phyloP scores from a whole-genome alignment of 2,329 filamentous ascomycete genomes.

The Diplodia scrobiculata region DNA sequence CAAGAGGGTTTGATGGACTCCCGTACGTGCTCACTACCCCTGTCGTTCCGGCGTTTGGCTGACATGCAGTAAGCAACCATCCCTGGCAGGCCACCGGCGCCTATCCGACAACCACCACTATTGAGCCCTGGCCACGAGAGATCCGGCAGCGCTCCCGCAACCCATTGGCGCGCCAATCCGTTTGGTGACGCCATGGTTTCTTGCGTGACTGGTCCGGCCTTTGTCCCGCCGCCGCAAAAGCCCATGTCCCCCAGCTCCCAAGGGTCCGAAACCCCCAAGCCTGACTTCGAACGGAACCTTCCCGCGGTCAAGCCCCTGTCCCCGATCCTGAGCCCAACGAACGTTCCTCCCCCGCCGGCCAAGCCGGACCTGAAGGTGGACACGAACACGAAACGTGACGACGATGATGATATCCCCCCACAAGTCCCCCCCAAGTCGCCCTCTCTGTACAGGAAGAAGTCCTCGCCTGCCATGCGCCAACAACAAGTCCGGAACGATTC shows the following conservation, averaged over 20 bases:
- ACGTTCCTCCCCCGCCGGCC: constrained; percentile 28
- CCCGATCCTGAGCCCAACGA: constrained; percentile 43
- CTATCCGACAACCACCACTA: constrained; percentile 37
- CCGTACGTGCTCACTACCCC: constrained; percentile 38
- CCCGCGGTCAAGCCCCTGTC: constrained; percentile 34
- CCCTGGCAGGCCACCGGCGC: constrained; percentile 41
- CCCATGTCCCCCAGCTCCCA: constrained; percentile 14
- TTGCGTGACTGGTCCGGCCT: constrained; percentile 44
- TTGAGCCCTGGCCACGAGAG: constrained; percentile 42
- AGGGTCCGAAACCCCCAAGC: not conserved
- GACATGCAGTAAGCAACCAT: constrained; percentile 42
- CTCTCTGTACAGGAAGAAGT: constrained; percentile 38
- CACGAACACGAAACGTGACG: constrained; percentile 34
- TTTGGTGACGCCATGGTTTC: constrained; percentile 47
- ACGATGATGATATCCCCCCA: constrained; percentile 37
- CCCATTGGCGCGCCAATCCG: constrained; percentile 42
- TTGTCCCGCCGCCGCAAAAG: constrained; percentile 31
- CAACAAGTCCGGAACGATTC: constrained; percentile 30
- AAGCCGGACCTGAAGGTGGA: constrained; percentile 42
- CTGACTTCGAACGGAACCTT: constrained; percentile 3
- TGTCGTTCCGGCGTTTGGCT: constrained; percentile 9
- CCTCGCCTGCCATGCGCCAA: constrained; percentile 40
- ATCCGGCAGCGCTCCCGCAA: constrained; percentile 42
- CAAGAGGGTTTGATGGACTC: constrained; percentile 46
- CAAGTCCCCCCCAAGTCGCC: constrained; percentile 46